Evolutionary conservation across 352 stramenopile genomes (phyloP).

Genomic region (Globisporangium radiosum): DNA sequence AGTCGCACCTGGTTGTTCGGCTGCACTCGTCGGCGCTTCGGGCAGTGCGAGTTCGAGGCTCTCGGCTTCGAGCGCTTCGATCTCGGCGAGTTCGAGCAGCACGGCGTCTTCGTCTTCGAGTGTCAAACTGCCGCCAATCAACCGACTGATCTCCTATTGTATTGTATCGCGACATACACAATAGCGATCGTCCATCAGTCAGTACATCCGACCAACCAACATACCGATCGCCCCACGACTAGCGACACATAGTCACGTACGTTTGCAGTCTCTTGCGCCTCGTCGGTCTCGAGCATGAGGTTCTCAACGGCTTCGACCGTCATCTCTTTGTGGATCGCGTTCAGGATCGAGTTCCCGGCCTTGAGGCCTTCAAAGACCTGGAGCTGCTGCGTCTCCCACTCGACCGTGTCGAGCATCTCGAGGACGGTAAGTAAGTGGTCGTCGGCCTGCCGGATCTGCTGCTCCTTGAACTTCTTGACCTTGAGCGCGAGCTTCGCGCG

Average conservation of each 20-base stretch:
- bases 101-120: slow-evolving; percentile 84
- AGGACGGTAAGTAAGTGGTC: slow-evolving; percentile 84
- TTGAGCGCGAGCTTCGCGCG: slow-evolving; percentile 83
- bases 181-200: slow-evolving; percentile 6
- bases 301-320: slow-evolving; percentile 83
- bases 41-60: slow-evolving; percentile 49
- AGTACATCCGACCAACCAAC: neutral
- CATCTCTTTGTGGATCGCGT: slow-evolving; percentile 88
- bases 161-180: slow-evolving; percentile 2
- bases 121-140: slow-evolving; percentile 72
- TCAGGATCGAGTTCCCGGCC: slow-evolving; percentile 80
- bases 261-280: slow-evolving; percentile 71
- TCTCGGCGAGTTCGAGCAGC: slow-evolving; percentile 77
- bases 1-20: slow-evolving; percentile 10
- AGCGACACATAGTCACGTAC: slow-evolving; percentile 24
- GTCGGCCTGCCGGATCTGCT: slow-evolving; percentile 83
- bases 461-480: slow-evolving; percentile 88
- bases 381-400: slow-evolving; percentile 86
- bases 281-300: slow-evolving; percentile 84
- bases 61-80: slow-evolving; percentile 66
- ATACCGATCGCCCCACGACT: no score
- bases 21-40: slow-evolving; percentile 34
- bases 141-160: slow-evolving; percentile 75
- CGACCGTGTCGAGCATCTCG: slow-evolving; percentile 81
- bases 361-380: slow-evolving; percentile 87